phyloP scores from a whole-genome alignment of 2,329 filamentous ascomycete species.

The Plectosphaerella cucumerina region DNA sequence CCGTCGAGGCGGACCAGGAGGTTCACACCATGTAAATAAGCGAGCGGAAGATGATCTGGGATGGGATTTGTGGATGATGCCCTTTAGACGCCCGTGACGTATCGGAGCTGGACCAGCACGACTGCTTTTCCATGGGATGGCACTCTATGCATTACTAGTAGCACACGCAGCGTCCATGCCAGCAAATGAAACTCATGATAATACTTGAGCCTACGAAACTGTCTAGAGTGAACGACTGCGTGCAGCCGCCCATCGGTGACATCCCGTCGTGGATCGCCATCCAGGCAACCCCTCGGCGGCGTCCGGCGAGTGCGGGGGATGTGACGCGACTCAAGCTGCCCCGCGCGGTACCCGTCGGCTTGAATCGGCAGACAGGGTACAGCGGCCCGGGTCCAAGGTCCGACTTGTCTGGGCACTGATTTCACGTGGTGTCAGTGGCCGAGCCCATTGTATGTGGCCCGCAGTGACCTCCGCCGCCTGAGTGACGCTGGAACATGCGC shows the following conservation, averaged over 20 bases:
- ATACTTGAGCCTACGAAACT: too few relatives aligned
- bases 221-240: too few relatives aligned
- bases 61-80: slow-evolving; percentile 3
- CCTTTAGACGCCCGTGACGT: slow-evolving; percentile 2
- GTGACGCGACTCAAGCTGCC: not conserved
- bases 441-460: too few relatives aligned
- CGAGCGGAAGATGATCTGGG: not conserved
- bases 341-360: not conserved
- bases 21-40: slow-evolving; percentile 65
- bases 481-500: too few relatives aligned
- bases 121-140: not conserved
- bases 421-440: too few relatives aligned
- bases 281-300: not conserved
- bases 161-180: too few relatives aligned
- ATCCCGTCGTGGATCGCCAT: too few relatives aligned
- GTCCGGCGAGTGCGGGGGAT: not conserved
- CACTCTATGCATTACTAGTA: too few relatives aligned
- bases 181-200: too few relatives aligned
- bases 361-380: not conserved
- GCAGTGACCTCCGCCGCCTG: too few relatives aligned
- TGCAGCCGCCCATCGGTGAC: too few relatives aligned
- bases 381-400: not conserved
- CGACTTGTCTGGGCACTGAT: too few relatives aligned
- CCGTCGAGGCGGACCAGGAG: slow-evolving; percentile 68
- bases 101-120: not conserved